A percentile compares a stretch with the other conserved stretches of the same genome.
phyloP scores from a whole-genome alignment of 1,284 basidiomycete species.

The Fomitopsis schrenkii region DNA sequence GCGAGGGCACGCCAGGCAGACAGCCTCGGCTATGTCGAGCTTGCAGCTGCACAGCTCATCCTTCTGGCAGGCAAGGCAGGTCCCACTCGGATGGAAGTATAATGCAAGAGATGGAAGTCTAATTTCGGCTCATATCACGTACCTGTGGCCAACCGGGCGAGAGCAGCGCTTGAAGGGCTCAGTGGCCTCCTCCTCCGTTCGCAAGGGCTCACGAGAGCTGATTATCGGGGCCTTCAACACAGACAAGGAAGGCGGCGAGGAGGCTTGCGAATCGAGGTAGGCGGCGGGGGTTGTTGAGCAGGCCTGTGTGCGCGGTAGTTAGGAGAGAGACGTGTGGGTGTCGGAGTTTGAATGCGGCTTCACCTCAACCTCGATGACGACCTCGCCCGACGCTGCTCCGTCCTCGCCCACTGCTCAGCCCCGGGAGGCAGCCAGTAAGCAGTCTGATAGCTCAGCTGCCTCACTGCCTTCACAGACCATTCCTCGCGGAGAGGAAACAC shows the following conservation, averaged over 20 bases:
- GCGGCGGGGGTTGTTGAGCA: background rate
- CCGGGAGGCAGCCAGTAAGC: conserved; percentile 3
- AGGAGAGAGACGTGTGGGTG: background rate
- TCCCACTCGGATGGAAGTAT: background rate
- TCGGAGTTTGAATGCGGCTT: conserved; percentile 9
- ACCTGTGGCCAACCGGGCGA: background rate
- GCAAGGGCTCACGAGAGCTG: too few relatives aligned
- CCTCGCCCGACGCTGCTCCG: conserved; percentile 2
- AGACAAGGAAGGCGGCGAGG: background rate
- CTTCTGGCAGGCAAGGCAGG: background rate
- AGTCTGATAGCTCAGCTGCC: background rate
- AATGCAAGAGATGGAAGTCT: background rate
- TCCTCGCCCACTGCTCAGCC: background rate
- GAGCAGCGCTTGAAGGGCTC: background rate
- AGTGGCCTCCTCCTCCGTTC: too few relatives aligned
- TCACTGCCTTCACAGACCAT: conserved; percentile 1
- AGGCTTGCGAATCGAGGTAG: background rate
- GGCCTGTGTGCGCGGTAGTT: background rate
- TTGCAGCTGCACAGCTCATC: background rate
- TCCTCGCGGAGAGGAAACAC: background rate
- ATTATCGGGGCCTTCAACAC: background rate
- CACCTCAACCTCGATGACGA: conserved; percentile 4
- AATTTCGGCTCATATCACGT: background rate
- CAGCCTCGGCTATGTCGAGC: background rate
- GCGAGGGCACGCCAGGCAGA: background rate